Conservation (phyloP, 306 rosid genomes). For the Lupinus albus region DNA sequence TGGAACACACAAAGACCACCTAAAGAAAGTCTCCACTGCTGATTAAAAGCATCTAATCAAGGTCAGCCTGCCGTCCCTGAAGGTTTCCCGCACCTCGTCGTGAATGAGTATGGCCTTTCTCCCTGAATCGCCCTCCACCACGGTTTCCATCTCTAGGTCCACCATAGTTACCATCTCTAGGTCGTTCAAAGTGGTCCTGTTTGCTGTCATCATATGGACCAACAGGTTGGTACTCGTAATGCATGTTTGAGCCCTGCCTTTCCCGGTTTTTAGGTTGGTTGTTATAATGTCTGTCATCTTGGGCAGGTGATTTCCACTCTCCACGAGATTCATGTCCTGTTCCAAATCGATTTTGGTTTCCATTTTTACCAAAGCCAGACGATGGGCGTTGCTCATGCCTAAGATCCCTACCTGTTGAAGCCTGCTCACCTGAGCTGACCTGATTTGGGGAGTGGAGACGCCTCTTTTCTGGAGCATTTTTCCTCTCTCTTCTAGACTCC, state of each 20-base stretch:
- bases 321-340: conserved; percentile 69
- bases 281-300: conserved; percentile 59
- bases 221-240: conserved; percentile 84
- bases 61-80: conserved; percentile 60
- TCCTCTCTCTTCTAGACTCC: conserved; percentile 58
- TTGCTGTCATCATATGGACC: conserved; percentile 59
- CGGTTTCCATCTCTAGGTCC: conserved; percentile 47
- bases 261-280: conserved; percentile 62
- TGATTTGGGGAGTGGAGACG: conserved; percentile 58
- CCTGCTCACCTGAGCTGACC: conserved; percentile 50
- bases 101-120: conserved; percentile 68
- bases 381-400: conserved; percentile 64
- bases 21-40: conserved; percentile 30
- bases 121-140: conserved; percentile 64
- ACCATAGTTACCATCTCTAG: conserved; percentile 43
- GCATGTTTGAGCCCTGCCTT: conserved; percentile 66
- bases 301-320: conserved; percentile 64
- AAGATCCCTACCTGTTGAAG: conserved; percentile 49
- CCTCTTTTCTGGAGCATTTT: conserved; percentile 53
- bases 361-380: conserved; percentile 63
- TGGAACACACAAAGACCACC: conserved; percentile 35
- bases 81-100: conserved; percentile 80
- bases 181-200: conserved; percentile 51
- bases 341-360: conserved; percentile 65
- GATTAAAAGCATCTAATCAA: conserved; percentile 53